phyloP scores from a whole-genome alignment of 345 rosid species.

The Garcia nutans region DNA sequence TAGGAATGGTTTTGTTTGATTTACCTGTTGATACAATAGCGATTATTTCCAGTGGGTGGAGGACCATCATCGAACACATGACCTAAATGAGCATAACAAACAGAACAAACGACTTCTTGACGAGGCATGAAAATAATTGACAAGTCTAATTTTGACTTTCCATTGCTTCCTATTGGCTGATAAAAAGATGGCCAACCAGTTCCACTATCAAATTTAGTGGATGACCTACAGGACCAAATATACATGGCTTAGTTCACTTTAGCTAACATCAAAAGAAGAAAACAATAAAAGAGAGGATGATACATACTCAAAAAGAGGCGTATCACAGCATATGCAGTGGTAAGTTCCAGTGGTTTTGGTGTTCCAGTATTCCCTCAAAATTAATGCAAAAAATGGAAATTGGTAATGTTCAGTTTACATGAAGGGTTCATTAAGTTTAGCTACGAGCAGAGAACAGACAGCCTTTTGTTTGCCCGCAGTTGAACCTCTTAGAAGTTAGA shows the following conservation, averaged over 20 bases:
- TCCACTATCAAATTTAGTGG: slow-evolving; percentile 94
- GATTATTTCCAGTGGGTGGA: slow-evolving; percentile 75
- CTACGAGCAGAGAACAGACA: background rate
- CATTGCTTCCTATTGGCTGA: slow-evolving; percentile 66
- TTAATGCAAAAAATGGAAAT: background rate
- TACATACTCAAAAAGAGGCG: slow-evolving; percentile 79
- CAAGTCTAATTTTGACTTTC: slow-evolving; percentile 65
- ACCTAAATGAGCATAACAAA: slow-evolving; percentile 83
- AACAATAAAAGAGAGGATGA: background rate
- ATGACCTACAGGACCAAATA: slow-evolving; percentile 49
- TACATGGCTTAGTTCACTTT: background rate
- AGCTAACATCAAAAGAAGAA: background rate
- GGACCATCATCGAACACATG: slow-evolving; percentile 90
- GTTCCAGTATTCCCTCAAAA: slow-evolving; percentile 77
- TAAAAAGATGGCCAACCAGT: slow-evolving; percentile 97
- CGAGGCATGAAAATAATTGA: slow-evolving; percentile 92
- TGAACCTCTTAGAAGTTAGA: background rate
- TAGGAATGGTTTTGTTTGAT: too few species aligned
- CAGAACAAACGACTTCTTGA: slow-evolving; percentile 66
- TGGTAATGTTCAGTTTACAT: background rate
- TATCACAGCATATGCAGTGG: slow-evolving; percentile 77
- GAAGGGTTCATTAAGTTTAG: background rate
- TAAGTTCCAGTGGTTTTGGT: slow-evolving; percentile 78
- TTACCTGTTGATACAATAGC: slow-evolving; percentile 87
- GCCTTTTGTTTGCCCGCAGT: background rate